Base-by-base conservation (phyloP, 2,329 filamentous ascomycete species). In the Geosmithia flava region DNA sequence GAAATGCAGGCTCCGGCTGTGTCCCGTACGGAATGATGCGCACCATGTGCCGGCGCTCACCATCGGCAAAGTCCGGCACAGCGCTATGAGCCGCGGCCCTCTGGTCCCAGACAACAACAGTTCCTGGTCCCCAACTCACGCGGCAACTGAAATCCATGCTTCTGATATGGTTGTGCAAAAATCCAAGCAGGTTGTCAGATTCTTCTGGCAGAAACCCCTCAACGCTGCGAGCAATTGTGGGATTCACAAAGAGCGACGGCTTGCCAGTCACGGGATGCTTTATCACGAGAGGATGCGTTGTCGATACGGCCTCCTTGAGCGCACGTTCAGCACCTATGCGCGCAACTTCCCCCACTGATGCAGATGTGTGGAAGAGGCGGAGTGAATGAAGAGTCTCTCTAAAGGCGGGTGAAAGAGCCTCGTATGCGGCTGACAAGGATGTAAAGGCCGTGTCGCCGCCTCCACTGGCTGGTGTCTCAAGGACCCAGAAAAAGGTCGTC, bases 81-180 rank as follows among this genome's bases (percentile, higher is more conserved):
- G 86, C 85, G 8, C 83, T 81, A 60, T 91, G 85, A 53, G 78
- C 74, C 15, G 83, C 87, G 2, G 88, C 78, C 27, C 84, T 74
- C 66, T 88, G 88, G 62, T 89, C 85, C 85, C 85, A 90, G 1
- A 88, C 81, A 2, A 89, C 82, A 0, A 90, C 85, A 0, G 83
- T 88, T 10, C 78, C 76, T 39, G 76, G 70, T 53, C 78, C 78
- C 85, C 85, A 90, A 59, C 83, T 83, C 41, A 91, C 73, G 29
- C 80, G 70, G 3, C 75, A 80, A 55, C 84, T 80, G 43, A 80
- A 64, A 59, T 86, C 83, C 43, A 81, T 78, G 45, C 65, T 65
- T 1, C 61, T 59, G 27, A 70, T 65, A 50, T 70, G 68, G 59
- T 64, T 61, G 53, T 67, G 86, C 4, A 87, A 67, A 61, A 87